A percentile compares a stretch with the other conserved stretches of the same genome.
phyloP scores from a whole-genome alignment of 768 basidiomycete genomes.

The Tremella fuciformis region DNA sequence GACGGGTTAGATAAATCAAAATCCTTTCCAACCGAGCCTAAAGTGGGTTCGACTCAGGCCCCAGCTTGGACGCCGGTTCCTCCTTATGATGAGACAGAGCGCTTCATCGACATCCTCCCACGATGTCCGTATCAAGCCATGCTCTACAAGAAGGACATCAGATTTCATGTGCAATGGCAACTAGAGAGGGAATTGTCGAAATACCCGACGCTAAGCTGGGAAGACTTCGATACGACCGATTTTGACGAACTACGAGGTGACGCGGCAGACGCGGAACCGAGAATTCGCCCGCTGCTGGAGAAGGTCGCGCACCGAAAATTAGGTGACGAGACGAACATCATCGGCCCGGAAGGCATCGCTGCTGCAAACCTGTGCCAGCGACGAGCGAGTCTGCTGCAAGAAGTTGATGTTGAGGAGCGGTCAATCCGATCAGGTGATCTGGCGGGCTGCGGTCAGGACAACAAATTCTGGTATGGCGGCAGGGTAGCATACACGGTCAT shows the following conservation, averaged over 20 bases:
- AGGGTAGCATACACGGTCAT: constrained; percentile 22
- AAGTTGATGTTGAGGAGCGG: constrained; percentile 29
- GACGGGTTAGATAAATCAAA: neutral
- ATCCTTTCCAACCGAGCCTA: neutral
- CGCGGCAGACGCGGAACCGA: constrained; percentile 3
- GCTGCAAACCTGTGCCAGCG: constrained; percentile 1
- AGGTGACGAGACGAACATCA: neutral
- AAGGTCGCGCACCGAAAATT: neutral
- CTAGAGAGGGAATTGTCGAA: constrained; percentile 16
- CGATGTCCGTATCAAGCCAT: constrained; percentile 18
- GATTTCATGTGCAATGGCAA: constrained; percentile 37
- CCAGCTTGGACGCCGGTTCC: neutral
- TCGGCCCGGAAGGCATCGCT: neutral
- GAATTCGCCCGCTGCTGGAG: constrained; percentile 7
- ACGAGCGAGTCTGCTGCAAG: constrained; percentile 4
- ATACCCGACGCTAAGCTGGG: constrained; percentile 15
- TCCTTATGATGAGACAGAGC: neutral
- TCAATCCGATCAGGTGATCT: constrained; percentile 21
- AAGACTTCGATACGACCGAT: constrained; percentile 19
- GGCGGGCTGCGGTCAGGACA: constrained; percentile 15
- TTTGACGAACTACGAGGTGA: constrained; percentile 14
- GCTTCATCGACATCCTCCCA: constrained; percentile 13
- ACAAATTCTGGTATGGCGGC: constrained; percentile 36
- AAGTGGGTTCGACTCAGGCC: neutral
- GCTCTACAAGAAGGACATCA: constrained; percentile 17